Evolutionary conservation across 1,284 basidiomycete genomes (phyloP).

Genomic region (Phellinidium pouzarii): DNA sequence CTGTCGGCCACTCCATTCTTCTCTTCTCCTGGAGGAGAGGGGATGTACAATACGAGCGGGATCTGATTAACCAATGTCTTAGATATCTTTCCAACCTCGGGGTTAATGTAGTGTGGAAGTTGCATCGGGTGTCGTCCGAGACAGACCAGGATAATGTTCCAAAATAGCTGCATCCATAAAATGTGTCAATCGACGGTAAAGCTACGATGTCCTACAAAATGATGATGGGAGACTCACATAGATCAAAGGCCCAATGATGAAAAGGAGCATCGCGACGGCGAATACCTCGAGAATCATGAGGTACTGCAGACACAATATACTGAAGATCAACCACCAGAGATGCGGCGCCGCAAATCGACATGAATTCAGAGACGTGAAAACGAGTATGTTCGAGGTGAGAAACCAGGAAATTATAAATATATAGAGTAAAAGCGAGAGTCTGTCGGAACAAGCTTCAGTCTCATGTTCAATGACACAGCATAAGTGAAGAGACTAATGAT

Average conservation of each 20-base stretch:
- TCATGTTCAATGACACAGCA: slow-evolving; percentile 8
- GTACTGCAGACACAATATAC: slow-evolving; percentile 72
- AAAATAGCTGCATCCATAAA: slow-evolving; percentile 45
- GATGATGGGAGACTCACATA: slow-evolving; percentile 49
- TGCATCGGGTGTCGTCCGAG: slow-evolving; percentile 71
- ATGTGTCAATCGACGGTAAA: neutral
- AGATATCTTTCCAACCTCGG: slow-evolving; percentile 68
- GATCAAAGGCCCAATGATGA: slow-evolving; percentile 68
- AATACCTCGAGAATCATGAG: slow-evolving; percentile 67
- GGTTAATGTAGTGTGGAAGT: slow-evolving; percentile 61
- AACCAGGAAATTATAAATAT: slow-evolving; percentile 73
- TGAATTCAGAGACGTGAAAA: slow-evolving; percentile 63
- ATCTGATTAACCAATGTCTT: slow-evolving; percentile 66
- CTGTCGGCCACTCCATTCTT: slow-evolving; percentile 21
- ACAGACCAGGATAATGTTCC: slow-evolving; percentile 70
- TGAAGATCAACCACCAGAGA: slow-evolving; percentile 78
- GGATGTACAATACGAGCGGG: slow-evolving; percentile 76
- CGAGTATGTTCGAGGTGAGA: slow-evolving; percentile 66
- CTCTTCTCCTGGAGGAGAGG: slow-evolving; percentile 54
- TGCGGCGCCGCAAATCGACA: slow-evolving; percentile 68
- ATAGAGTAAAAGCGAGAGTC: slow-evolving; percentile 57
- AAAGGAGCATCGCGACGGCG: slow-evolving; percentile 62
- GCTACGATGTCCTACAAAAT: neutral
- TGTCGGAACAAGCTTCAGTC: slow-evolving; percentile 24
- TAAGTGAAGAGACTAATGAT: slow-evolving; percentile 20